A percentile compares a stretch with the other conserved stretches of the same genome.
Evolutionary conservation across 345 rosid genomes (phyloP).

Genomic region (Angophora floribunda): DNA sequence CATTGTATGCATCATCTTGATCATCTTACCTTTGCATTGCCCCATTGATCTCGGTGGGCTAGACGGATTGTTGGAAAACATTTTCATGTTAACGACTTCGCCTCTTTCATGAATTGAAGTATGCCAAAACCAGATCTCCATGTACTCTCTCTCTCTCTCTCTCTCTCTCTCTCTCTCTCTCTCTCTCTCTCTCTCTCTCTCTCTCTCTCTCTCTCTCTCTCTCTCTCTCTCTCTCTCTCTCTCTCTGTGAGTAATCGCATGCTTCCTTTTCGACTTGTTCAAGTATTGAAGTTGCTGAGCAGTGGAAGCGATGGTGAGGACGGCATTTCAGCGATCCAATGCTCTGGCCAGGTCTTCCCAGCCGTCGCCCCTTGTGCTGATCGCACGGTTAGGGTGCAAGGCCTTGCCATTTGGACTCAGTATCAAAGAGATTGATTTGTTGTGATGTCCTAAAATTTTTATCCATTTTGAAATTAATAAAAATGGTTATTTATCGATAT

Average conservation of each 20-base stretch:
- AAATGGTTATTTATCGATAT: too few relatives aligned
- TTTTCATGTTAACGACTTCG: not conserved
- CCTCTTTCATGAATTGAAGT: not conserved
- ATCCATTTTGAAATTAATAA: too few relatives aligned
- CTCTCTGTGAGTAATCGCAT: too few relatives aligned
- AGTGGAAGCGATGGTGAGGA: not conserved
- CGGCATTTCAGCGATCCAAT: not conserved
- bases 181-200: too few relatives aligned
- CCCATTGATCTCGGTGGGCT: not conserved
- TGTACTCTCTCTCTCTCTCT: too few relatives aligned
- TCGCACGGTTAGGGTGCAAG: slow-evolving; percentile 26
- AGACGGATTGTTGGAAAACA: not conserved
- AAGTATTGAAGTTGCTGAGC: slow-evolving; percentile 10
- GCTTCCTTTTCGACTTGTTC: too few relatives aligned
- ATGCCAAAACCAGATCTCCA: not conserved
- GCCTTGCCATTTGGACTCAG: slow-evolving; percentile 14
- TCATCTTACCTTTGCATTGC: not conserved
- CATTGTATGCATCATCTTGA: not conserved
- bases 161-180: too few relatives aligned
- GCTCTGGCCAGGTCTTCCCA: not conserved
- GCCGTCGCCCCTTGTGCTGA: slow-evolving; percentile 18
- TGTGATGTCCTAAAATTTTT: too few relatives aligned
- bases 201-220: too few relatives aligned
- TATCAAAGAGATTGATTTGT: not conserved
- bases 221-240: too few relatives aligned